phyloP scores from a whole-genome alignment of 805 yeast genomes.

The Henningerozyma blattae region DNA sequence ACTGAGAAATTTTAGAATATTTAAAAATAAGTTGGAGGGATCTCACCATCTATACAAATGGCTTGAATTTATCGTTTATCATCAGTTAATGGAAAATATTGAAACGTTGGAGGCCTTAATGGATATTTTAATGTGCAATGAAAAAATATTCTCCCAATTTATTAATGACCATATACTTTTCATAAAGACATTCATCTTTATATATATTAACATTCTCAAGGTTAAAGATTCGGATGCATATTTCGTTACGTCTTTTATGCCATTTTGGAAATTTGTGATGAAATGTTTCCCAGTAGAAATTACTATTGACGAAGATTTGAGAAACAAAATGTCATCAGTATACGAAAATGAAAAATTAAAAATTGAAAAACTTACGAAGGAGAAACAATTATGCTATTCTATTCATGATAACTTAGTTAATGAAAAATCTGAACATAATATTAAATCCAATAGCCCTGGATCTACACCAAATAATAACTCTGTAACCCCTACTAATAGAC shows the following conservation, averaged over 20 bases:
- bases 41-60: conserved; percentile 25
- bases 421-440: no score
- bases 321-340: conserved; percentile 14
- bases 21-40: conserved; percentile 14
- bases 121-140: conserved; percentile 19
- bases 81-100: conserved; percentile 19
- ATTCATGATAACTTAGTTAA: conserved; percentile 7
- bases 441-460: not conserved
- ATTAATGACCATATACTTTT: conserved; percentile 28
- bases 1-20: conserved; percentile 12
- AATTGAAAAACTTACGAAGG: conserved; percentile 12
- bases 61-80: conserved; percentile 24
- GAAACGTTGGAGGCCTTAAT: conserved; percentile 19
- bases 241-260: conserved; percentile 15
- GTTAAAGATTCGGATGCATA: conserved; percentile 14
- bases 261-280: conserved; percentile 25
- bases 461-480: not conserved
- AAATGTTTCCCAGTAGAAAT: conserved; percentile 19
- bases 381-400: conserved; percentile 6
- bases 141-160: conserved; percentile 24
- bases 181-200: conserved; percentile 20
- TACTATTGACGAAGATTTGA: conserved; percentile 18
- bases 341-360: conserved; percentile 21
- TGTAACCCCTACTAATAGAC: not conserved
- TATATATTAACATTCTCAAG: conserved; percentile 15